Evolutionary conservation across 2,329 filamentous ascomycete species (phyloP).

Genomic region (Bipolaris sorokiniana): DNA sequence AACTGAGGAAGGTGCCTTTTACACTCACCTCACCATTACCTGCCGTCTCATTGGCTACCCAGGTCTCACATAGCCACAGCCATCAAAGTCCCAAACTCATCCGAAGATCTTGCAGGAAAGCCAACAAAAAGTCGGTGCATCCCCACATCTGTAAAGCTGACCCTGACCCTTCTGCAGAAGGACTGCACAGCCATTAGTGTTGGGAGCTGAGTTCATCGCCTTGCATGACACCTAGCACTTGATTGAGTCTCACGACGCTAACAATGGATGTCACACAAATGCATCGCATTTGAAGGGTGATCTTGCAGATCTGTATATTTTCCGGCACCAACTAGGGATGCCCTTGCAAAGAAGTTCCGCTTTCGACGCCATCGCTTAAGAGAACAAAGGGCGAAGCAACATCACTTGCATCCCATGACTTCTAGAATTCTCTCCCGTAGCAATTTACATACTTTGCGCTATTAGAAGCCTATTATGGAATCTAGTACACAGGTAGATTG

Average conservation of each 20-base stretch:
- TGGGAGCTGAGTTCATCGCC: too few species aligned
- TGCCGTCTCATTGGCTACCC: not conserved
- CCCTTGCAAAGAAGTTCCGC: not conserved
- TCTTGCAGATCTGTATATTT: not conserved
- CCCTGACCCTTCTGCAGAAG: not conserved
- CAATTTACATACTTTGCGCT: not conserved
- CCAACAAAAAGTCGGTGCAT: not conserved
- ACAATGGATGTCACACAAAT: not conserved
- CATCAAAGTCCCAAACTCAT: not conserved
- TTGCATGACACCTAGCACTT: not conserved
- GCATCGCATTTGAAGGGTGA: too few species aligned
- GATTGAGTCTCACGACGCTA: not conserved
- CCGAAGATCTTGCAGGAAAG: not conserved
- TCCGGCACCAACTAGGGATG: not conserved
- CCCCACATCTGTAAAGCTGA: not conserved
- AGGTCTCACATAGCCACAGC: not conserved
- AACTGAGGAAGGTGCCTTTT: slow-evolving; percentile 1
- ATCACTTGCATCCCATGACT: not conserved
- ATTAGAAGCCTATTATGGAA: not conserved
- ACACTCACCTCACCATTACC: not conserved
- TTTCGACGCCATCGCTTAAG: not conserved
- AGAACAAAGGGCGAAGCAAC: not conserved
- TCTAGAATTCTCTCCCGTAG: not conserved
- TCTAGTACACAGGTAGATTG: not conserved
- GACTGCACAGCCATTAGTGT: not conserved